Conservation (phyloP, 345 rosid species). For the Populus alba region DNA sequence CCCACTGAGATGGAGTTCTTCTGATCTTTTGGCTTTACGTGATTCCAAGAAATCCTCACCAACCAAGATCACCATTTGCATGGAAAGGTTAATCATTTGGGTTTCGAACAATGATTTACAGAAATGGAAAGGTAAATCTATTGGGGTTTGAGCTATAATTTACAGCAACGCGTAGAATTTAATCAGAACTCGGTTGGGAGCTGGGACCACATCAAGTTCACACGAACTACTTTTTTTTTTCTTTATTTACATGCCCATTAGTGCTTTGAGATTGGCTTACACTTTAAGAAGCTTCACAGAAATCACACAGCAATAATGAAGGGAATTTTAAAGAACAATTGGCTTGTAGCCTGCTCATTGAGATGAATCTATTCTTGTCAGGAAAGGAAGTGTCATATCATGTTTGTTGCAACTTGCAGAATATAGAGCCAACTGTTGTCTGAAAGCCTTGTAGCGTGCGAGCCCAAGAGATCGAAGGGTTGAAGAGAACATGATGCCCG, state of each 20-base stretch:
- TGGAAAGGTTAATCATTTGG: neutral
- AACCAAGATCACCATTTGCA: neutral
- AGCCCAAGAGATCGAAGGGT: neutral
- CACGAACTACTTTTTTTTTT: neutral
- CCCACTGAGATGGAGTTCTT: constrained; percentile 19
- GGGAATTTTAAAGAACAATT: neutral
- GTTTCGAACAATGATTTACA: no score
- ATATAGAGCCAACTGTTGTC: neutral
- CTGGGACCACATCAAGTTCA: neutral
- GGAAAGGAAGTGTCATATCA: neutral
- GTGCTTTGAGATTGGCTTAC: neutral
- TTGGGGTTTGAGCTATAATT: neutral
- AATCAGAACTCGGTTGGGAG: no score
- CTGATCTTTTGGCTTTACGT: constrained; percentile 31
- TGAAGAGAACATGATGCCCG: neutral
- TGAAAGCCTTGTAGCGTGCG: neutral
- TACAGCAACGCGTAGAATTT: no score
- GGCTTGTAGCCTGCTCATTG: neutral
- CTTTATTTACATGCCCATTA: neutral
- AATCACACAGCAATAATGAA: neutral
- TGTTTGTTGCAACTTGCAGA: neutral
- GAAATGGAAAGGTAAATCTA: neutral
- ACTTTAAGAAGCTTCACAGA: neutral
- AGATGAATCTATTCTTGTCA: constrained; percentile 4
- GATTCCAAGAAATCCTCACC: constrained; percentile 34